Conservation (phyloP, 2,329 filamentous ascomycete genomes). For the Xylariales sp. region DNA sequence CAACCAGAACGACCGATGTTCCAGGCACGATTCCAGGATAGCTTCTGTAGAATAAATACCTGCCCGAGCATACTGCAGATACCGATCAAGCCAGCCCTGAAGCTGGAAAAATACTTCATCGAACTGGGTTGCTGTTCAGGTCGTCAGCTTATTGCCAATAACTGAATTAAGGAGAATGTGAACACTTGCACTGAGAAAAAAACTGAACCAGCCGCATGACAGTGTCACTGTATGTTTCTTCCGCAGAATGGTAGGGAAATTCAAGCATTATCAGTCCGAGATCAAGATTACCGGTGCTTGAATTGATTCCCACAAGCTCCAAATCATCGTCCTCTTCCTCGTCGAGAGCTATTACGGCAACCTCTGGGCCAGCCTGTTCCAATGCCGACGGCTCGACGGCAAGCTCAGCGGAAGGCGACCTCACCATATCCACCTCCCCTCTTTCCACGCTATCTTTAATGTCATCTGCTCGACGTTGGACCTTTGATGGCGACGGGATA, state of each 20-base stretch:
- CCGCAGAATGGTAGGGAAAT: conserved; percentile 24
- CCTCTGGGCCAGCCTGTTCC: conserved; percentile 37
- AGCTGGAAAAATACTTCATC: conserved; percentile 40
- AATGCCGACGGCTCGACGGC: conserved; percentile 30
- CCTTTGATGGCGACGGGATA: conserved; percentile 35
- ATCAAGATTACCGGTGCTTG: conserved; percentile 9
- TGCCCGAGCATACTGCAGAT: conserved; percentile 34
- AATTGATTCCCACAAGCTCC: conserved; percentile 4
- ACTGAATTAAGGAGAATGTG: conserved; percentile 6
- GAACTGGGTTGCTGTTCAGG: conserved; percentile 33
- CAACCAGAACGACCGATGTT: conserved; percentile 47
- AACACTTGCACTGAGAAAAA: conserved; percentile 22
- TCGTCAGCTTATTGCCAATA: conserved; percentile 27
- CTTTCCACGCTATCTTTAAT: conserved; percentile 43
- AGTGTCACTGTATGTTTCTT: conserved; percentile 21
- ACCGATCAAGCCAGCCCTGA: conserved; percentile 46
- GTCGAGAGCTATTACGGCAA: conserved; percentile 37
- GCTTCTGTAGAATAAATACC: conserved; percentile 22
- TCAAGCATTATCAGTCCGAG: conserved; percentile 17
- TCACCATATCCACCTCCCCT: conserved; percentile 33
- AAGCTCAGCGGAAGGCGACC: conserved; percentile 14
- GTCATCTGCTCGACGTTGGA: conserved; percentile 18
- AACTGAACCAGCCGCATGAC: conserved; percentile 19
- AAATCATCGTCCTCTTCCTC: conserved; percentile 27
- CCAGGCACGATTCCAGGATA: conserved; percentile 37